Conservation (phyloP, 306 rosid genomes). For the Gillenia trifoliata region DNA sequence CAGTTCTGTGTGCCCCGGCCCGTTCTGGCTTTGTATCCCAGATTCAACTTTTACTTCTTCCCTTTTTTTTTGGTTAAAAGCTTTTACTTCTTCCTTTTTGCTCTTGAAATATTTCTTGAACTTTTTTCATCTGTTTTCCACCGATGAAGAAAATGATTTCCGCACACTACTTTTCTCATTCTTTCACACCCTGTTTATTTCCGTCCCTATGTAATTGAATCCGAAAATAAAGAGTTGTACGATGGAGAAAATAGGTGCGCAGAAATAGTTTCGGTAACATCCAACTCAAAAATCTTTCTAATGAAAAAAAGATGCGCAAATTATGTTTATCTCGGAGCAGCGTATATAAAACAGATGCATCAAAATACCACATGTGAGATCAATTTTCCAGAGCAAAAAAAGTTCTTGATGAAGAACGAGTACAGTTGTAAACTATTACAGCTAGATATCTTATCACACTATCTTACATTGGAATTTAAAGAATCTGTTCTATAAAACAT, state of each 20-base stretch:
- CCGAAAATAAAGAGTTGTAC: not conserved
- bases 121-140: too few species aligned
- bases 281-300: too few species aligned
- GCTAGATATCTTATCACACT: constrained; percentile 1
- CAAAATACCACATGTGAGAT: not conserved
- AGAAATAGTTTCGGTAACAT: too few species aligned
- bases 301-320: too few species aligned
- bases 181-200: not conserved
- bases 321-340: too few species aligned
- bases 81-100: not conserved
- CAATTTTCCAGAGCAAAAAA: not conserved
- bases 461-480: not conserved
- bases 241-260: not conserved
- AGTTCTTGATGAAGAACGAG: not conserved
- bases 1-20: not conserved
- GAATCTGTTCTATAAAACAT: not conserved
- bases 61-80: too few species aligned
- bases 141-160: too few species aligned
- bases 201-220: not conserved
- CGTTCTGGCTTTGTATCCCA: not conserved
- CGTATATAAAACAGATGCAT: too few species aligned
- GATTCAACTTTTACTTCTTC: not conserved
- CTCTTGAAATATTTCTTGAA: too few species aligned
- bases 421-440: not conserved
- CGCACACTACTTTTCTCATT: not conserved